Evolutionary conservation across 495 filamentous ascomycete species (phyloP).

Genomic region (Pseudomonodictys pantanalensis): DNA sequence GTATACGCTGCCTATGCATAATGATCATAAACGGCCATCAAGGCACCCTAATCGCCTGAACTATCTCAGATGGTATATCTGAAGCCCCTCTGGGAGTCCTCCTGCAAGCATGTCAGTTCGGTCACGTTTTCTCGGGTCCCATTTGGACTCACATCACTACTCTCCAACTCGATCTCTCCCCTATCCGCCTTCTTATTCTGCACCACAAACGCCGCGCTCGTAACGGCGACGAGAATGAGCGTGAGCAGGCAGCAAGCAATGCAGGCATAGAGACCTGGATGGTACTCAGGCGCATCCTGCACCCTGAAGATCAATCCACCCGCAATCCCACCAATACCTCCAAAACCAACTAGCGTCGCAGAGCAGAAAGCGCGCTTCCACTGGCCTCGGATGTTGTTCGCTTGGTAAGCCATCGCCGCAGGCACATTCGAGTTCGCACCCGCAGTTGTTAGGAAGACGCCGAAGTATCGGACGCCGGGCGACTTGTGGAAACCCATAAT

Average conservation of each 20-base stretch:
- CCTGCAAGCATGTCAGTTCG: conserved; percentile 12
- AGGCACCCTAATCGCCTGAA: too few relatives aligned
- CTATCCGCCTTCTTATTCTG: conserved; percentile 32
- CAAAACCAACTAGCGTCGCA: conserved; percentile 36
- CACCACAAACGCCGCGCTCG: conserved; percentile 15
- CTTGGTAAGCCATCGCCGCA: conserved; percentile 41
- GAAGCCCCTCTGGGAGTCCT: conserved; percentile 26
- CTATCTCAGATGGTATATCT: conserved; percentile 33
- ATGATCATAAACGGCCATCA: background rate
- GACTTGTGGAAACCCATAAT: conserved; percentile 54
- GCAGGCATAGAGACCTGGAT: conserved; percentile 35
- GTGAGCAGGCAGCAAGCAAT: conserved; percentile 29
- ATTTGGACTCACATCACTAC: conserved; percentile 23
- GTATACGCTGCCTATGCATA: too few relatives aligned
- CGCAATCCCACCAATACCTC: conserved; percentile 39
- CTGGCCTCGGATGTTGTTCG: conserved; percentile 39
- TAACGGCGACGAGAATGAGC: conserved; percentile 23
- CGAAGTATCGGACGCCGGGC: conserved; percentile 57
- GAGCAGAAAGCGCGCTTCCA: conserved; percentile 40
- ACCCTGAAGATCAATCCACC: conserved; percentile 34
- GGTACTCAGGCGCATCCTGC: conserved; percentile 32
- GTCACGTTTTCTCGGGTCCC: background rate
- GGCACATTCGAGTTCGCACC: conserved; percentile 64
- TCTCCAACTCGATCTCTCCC: conserved; percentile 34
- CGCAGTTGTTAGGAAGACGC: conserved; percentile 62